Conservation (phyloP, 2,329 filamentous ascomycete species). For the Scedosporium apiospermum region DNA sequence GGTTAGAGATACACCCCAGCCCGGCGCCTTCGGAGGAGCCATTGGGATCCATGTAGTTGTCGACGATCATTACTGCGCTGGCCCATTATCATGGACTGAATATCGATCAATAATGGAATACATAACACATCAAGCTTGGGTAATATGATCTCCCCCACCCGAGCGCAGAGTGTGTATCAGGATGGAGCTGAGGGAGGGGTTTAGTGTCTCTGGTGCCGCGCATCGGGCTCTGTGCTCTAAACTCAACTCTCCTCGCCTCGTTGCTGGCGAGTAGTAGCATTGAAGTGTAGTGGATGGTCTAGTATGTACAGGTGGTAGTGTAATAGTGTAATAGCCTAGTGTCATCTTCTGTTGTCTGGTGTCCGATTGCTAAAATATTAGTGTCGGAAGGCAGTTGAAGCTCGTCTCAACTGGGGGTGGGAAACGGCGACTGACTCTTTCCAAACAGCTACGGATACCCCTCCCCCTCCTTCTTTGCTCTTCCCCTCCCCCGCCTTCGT, state of each 20-base stretch:
- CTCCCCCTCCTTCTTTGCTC: neutral
- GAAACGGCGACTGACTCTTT: neutral
- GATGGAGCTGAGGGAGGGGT: neutral
- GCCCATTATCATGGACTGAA: neutral
- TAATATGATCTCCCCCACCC: conserved; percentile 5
- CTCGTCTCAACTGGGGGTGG: neutral
- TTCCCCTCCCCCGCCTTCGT: neutral
- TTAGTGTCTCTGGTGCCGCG: neutral
- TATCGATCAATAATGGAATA: too few species aligned
- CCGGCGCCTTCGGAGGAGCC: too few species aligned
- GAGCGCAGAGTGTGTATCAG: conserved; percentile 5
- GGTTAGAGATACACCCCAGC: too few species aligned
- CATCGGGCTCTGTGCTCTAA: neutral
- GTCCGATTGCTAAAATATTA: neutral
- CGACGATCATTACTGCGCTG: neutral
- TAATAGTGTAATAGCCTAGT: neutral
- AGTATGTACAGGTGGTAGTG: neutral
- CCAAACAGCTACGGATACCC: conserved; percentile 2
- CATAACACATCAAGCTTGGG: neutral
- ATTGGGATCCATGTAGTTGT: too few species aligned
- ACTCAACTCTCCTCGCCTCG: neutral
- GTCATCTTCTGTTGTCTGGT: too few species aligned
- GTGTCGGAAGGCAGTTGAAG: neutral
- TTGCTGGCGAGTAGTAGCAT: too few species aligned
- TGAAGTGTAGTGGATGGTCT: too few species aligned